Evolutionary conservation across 176 grass and related monocot species (phyloP).

Genomic region (Phragmites australis): DNA sequence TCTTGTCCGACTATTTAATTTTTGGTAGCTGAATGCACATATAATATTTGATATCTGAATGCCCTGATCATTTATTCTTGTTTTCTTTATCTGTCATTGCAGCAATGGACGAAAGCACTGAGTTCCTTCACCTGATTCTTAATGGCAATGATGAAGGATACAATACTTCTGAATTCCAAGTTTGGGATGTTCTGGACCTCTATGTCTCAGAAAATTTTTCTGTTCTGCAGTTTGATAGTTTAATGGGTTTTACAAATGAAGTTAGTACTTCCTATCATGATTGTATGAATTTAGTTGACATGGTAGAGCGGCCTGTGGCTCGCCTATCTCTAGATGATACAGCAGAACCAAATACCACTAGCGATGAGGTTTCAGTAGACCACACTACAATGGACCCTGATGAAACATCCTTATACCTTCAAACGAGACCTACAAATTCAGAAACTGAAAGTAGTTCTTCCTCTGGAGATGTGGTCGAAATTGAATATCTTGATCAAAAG

Average conservation of each 20-base stretch:
- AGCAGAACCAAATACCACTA: conserved; percentile 34
- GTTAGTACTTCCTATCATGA: conserved; percentile 50
- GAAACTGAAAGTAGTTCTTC: conserved; percentile 51
- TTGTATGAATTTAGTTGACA: conserved; percentile 56
- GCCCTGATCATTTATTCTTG: conserved; percentile 7
- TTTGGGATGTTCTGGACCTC: conserved; percentile 76
- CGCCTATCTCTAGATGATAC: conserved; percentile 65
- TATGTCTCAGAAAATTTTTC: conserved; percentile 71
- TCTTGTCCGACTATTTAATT: conserved; percentile 2
- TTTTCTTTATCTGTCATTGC: conserved; percentile 31
- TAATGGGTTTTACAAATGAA: conserved; percentile 86
- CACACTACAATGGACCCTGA: conserved; percentile 44
- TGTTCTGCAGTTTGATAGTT: conserved; percentile 68
- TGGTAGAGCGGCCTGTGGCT: conserved; percentile 69
- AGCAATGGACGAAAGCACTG: conserved; percentile 57
- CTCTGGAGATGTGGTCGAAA: conserved; percentile 46
- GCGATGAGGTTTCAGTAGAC: conserved; percentile 22
- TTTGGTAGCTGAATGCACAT: conserved; percentile 12
- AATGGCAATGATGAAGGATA: conserved; percentile 69
- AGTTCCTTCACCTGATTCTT: conserved; percentile 73
- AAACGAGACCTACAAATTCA: conserved; percentile 49
- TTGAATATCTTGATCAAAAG: conserved; percentile 62
- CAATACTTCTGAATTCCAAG: conserved; percentile 61
- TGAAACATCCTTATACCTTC: conserved; percentile 78
- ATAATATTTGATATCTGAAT: conserved; percentile 32